Evolutionary conservation across 257 asterid species (phyloP).

Genomic region (Apocynum venetum): DNA sequence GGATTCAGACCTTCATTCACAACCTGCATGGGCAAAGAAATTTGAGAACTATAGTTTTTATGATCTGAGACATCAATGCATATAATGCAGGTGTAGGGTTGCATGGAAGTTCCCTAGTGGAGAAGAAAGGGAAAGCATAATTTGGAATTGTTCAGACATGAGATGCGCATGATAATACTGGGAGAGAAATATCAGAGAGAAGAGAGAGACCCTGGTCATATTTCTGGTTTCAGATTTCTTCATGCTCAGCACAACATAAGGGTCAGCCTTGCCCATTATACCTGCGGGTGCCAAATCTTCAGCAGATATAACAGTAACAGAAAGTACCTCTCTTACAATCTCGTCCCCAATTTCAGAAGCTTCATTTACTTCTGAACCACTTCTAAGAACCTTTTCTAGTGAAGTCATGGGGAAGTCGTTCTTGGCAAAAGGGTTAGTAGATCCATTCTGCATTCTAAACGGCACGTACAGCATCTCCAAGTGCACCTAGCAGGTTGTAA

Average conservation of each 20-base stretch:
- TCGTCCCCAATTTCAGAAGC: constrained; percentile 55
- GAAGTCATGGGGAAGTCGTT: constrained; percentile 54
- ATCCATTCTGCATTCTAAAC: constrained; percentile 58
- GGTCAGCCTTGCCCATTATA: constrained; percentile 95
- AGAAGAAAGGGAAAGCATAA: background rate
- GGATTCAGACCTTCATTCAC: constrained; percentile 83
- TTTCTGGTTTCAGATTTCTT: constrained; percentile 72
- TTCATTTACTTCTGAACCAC: constrained; percentile 41
- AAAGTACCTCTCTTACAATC: constrained; percentile 88
- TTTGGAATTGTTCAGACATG: background rate
- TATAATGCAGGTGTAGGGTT: too few relatives aligned
- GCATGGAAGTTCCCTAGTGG: background rate
- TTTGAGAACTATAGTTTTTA: background rate
- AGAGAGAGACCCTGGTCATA: constrained; percentile 74
- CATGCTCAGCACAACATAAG: constrained; percentile 72
- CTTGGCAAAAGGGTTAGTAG: constrained; percentile 58
- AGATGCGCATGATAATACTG: background rate
- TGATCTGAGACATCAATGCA: background rate
- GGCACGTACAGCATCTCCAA: constrained; percentile 82
- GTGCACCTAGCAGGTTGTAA: constrained; percentile 55
- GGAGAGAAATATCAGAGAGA: constrained; percentile 18
- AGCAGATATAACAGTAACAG: constrained; percentile 83
- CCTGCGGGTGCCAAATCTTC: constrained; percentile 88
- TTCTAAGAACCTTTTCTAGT: constrained; percentile 68
- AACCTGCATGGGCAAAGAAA: constrained; percentile 41